Conservation (phyloP, 805 yeast genomes). For the Candida golubevii region DNA sequence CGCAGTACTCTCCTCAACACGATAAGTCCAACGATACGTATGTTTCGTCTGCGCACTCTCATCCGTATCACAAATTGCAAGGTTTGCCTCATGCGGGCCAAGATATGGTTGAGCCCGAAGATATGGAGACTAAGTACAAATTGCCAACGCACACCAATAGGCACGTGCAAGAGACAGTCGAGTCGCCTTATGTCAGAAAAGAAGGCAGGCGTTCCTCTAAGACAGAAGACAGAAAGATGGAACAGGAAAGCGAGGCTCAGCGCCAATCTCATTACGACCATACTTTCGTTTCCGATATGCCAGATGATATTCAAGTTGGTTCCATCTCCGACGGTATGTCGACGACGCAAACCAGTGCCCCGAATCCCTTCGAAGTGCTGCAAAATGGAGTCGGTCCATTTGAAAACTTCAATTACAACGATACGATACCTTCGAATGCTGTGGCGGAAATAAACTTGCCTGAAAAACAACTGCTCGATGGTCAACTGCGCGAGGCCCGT, state of each 20-base stretch:
- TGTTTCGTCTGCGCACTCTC: conserved; percentile 13
- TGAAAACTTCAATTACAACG: conserved; percentile 27
- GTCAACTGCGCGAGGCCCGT: conserved; percentile 7
- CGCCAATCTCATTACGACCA: conserved; percentile 10
- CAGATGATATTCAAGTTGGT: conserved; percentile 17
- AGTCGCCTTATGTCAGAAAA: conserved; percentile 12
- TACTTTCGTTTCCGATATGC: conserved; percentile 20
- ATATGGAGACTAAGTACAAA: conserved; percentile 1
- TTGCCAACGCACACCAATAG: conserved; percentile 14
- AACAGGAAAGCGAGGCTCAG: not conserved
- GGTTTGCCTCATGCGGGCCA: conserved; percentile 14
- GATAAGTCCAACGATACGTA: conserved; percentile 7
- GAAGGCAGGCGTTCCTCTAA: conserved; percentile 9
- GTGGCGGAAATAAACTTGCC: not conserved
- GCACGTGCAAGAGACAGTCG: conserved; percentile 10
- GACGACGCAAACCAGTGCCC: conserved; percentile 1
- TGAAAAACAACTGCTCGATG: not conserved
- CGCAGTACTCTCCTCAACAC: not conserved
- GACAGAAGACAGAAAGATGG: conserved; percentile 1
- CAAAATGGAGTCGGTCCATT: conserved; percentile 7
- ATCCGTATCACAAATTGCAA: conserved; percentile 13
- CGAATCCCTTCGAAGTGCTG: conserved; percentile 8
- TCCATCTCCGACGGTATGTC: conserved; percentile 1
- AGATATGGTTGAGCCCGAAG: not conserved
- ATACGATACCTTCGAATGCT: conserved; percentile 6